These are phyloP conservation scores for Fagopyrum homotropicum DNA, from an alignment of 148 eudicot species.

Conservation along the genomic window DNA sequence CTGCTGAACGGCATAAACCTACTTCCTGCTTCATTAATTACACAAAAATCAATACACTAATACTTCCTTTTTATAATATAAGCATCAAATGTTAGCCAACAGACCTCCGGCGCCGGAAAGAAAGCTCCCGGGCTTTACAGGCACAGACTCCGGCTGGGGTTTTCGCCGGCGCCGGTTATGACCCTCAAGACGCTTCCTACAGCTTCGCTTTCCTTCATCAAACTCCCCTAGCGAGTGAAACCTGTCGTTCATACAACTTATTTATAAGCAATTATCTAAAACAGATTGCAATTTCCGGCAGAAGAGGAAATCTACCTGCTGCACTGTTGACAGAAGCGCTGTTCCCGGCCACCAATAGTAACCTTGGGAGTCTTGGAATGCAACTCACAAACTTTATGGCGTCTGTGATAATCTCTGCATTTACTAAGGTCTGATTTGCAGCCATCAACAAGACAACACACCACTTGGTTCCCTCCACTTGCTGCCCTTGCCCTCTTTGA, in stretches of 20 bases:
- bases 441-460: constrained; percentile 53
- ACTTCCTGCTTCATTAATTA: constrained; percentile 24
- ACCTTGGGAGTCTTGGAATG: constrained; percentile 64
- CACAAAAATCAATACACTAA: neutral
- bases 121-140: constrained; percentile 30
- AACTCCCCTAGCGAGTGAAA: constrained; percentile 71
- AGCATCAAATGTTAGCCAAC: neutral
- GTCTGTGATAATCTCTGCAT: constrained; percentile 61
- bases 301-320: constrained; percentile 39
- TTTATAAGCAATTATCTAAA: neutral
- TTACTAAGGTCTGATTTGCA: constrained; percentile 55
- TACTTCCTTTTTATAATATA: neutral
- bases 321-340: constrained; percentile 74
- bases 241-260: constrained; percentile 21
- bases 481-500: constrained; percentile 46
- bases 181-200: constrained; percentile 65
- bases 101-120: constrained; percentile 47
- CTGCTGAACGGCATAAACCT: constrained; percentile 46
- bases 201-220: constrained; percentile 65
- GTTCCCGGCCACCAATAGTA: constrained; percentile 45
- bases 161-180: constrained; percentile 64
- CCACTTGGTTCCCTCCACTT: constrained; percentile 27
- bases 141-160: constrained; percentile 65
- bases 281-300: neutral
- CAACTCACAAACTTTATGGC: constrained; percentile 70